Evolutionary conservation across 2,329 filamentous ascomycete species (phyloP).

Genomic region (Botryotinia narcissicola): DNA sequence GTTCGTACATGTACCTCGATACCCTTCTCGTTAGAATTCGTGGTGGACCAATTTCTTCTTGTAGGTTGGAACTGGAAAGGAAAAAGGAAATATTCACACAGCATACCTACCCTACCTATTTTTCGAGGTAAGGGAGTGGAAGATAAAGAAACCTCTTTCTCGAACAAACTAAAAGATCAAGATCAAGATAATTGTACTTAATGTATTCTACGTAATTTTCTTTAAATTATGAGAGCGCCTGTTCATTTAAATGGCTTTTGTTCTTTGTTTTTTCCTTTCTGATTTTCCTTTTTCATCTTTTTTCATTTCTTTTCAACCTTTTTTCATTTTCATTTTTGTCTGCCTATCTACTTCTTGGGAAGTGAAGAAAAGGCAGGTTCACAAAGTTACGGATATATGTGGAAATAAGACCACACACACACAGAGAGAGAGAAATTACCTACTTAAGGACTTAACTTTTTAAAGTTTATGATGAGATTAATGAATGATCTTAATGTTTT

Average conservation of each 20-base stretch:
- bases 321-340: not conserved
- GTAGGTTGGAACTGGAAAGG: conserved; percentile 7
- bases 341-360: not conserved
- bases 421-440: conserved; percentile 7
- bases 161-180: conserved; percentile 6
- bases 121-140: conserved; percentile 9
- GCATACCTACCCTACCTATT: not conserved
- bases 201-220: conserved; percentile 35
- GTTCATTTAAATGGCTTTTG: not conserved
- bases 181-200: conserved; percentile 27
- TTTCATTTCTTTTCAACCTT: not conserved
- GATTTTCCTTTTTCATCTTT: not conserved
- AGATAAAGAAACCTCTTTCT: conserved; percentile 8
- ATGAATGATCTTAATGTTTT: conserved; percentile 17
- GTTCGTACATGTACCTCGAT: conserved; percentile 7
- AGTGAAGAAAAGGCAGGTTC: not conserved
- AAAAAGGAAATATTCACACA: conserved; percentile 4
- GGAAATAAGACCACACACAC: not conserved
- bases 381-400: conserved; percentile 7
- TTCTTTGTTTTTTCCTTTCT: not conserved
- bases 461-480: conserved; percentile 18
- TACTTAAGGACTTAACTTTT: not conserved
- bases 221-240: not conserved
- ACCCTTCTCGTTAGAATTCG: not conserved
- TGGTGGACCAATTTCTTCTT: conserved; percentile 10